Conservation (phyloP, 441 rosid species). For the Hypseocharis bilobata region DNA sequence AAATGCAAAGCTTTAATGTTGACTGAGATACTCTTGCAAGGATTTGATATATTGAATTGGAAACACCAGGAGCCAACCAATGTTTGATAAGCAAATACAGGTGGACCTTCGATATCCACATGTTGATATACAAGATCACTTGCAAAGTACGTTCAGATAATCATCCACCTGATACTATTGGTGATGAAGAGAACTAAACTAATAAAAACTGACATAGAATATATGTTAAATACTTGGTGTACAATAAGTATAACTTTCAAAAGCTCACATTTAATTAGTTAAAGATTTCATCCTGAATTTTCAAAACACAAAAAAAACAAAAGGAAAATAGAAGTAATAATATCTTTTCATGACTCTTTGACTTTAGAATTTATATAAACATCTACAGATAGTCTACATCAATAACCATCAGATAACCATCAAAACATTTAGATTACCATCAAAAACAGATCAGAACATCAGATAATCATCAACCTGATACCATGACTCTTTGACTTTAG, state of each 20-base stretch:
- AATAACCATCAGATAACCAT: no score
- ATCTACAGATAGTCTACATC: no score
- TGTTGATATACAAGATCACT: background rate
- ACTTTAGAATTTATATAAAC: no score
- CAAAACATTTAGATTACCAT: no score
- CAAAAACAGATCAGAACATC: no score
- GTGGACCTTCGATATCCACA: background rate
- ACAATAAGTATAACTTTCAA: background rate
- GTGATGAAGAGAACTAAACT: background rate
- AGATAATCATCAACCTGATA: background rate
- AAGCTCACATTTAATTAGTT: background rate
- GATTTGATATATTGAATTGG: no score
- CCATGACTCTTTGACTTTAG: no score
- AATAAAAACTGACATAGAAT: background rate
- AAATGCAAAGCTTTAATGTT: background rate
- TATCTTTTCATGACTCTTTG: no score
- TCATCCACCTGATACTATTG: background rate
- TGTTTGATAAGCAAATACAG: background rate
- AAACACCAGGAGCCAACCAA: background rate
- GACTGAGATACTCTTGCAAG: no score
- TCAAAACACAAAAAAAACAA: no score
- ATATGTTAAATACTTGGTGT: background rate
- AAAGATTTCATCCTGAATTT: no score
- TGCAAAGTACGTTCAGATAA: background rate
- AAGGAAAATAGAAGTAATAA: no score